These are phyloP conservation scores for Teunomyces kruisii DNA, from an alignment of 805 yeast species.

Conservation along the genomic window DNA sequence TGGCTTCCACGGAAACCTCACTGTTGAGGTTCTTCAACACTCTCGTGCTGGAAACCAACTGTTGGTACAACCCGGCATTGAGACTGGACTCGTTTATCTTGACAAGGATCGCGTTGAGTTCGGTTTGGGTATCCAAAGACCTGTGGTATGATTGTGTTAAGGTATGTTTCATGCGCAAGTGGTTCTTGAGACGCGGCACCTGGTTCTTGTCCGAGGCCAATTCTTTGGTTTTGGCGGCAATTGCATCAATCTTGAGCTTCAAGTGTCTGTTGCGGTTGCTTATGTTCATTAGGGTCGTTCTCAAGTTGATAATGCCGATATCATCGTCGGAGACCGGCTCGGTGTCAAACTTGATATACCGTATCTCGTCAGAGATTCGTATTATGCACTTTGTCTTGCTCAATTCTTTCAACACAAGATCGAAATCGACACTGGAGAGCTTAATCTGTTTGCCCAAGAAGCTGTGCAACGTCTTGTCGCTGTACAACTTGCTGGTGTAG, in stretches of 20 bases:
- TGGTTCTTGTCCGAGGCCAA: conserved; percentile 14
- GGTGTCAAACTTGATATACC: conserved; percentile 22
- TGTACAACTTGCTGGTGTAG: conserved; percentile 16
- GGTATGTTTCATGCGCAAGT: conserved; percentile 15
- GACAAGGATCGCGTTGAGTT: conserved; percentile 22
- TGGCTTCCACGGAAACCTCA: conserved; percentile 23
- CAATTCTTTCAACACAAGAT: conserved; percentile 26
- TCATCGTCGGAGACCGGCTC: conserved; percentile 27
- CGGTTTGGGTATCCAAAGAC: conserved; percentile 15
- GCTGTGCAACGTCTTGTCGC: conserved; percentile 11
- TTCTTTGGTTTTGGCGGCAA: conserved; percentile 16
- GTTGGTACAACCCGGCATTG: conserved; percentile 24
- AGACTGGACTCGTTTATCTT: conserved; percentile 38
- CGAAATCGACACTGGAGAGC: conserved; percentile 24
- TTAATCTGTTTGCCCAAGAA: conserved; percentile 8
- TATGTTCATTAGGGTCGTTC: conserved; percentile 18
- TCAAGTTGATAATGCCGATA: conserved; percentile 27
- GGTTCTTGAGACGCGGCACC: conserved; percentile 16
- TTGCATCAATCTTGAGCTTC: conserved; percentile 17
- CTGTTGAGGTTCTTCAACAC: conserved; percentile 29
- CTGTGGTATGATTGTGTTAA: conserved; percentile 17
- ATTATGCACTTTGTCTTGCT: conserved; percentile 10
- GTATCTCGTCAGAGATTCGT: conserved; percentile 11
- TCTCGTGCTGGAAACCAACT: conserved; percentile 24
- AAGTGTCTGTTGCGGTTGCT: conserved; percentile 17